Base-by-base conservation (phyloP, 129 eudicot genomes). In the Sambucus nigra region DNA sequence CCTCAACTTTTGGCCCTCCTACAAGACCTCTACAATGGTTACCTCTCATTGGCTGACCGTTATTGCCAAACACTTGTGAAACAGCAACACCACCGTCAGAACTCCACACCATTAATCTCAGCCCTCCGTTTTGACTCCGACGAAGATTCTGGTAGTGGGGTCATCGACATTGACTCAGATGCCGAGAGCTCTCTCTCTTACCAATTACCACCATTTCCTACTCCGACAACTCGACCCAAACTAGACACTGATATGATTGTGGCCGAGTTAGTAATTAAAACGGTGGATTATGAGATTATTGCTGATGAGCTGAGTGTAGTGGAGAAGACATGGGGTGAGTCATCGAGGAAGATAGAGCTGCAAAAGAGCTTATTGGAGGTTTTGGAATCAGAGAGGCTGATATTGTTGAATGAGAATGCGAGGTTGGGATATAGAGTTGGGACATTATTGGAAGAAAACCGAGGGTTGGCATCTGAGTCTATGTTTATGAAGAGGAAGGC, bases 401-500 rank as follows among this genome's bases (percentile, higher is more conserved):
- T 87, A 5, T 31, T 87, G 48, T 65, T 82, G 24, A 82, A 73
- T 15, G 96, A 87, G 44, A 79, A 79, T 16, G 72, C 75, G 46
- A 64, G 59, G 12, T 25, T 79, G 51, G 74, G 63, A 44, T 74
- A 65, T 66, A 65, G 55, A 38, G 74, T 65, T 29, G 17, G 28
- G 0, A 67, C 78, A 5, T 50, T 79, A 65, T 28, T 31, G 69
- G 77, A 74, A 11, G 80, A 79, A 63, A 81, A 86, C 67, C 74
- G 76, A 12, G 77, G 83, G 47, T 62, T 86, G 40, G 79, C 63
- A 12, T 73, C 76, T 0, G 95, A 86, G 47, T 74, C 81, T 1
- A 42, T 72, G 68, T 86, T 81, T 59, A 74, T 86, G 95, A 86
- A 78, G 55, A 78, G 84, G 53, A 86, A 86, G 46, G 95, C 92